Conservation (phyloP, 257 asterid species). For the Prunella vulgaris region DNA sequence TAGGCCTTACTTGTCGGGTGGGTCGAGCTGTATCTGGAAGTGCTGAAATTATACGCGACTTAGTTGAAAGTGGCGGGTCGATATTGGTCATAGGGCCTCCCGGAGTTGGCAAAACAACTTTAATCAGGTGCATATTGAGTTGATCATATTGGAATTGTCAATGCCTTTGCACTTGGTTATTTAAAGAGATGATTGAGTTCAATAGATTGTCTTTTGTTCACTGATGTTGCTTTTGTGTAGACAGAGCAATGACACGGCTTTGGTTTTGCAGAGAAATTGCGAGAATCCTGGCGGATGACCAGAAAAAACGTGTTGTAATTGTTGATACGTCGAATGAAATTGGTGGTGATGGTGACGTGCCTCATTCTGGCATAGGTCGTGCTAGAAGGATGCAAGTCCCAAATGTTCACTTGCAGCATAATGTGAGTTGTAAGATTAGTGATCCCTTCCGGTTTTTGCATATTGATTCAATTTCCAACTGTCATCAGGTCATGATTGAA, state of each 20-base stretch:
- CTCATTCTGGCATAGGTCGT: constrained; percentile 96
- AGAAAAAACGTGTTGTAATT: constrained; percentile 82
- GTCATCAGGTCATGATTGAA: constrained; percentile 87
- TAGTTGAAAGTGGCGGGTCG: constrained; percentile 84
- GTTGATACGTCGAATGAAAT: constrained; percentile 98
- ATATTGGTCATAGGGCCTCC: constrained; percentile 97
- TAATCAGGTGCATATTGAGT: constrained; percentile 59
- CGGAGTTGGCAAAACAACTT: constrained; percentile 96
- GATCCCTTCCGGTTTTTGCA: constrained; percentile 1
- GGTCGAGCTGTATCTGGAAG: constrained; percentile 98
- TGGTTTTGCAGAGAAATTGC: constrained; percentile 75
- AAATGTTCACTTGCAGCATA: constrained; percentile 90
- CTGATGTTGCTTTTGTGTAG: neutral
- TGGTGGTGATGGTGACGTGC: constrained; percentile 97
- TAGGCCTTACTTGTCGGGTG: constrained; percentile 96
- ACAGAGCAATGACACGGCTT: neutral
- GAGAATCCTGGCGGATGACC: constrained; percentile 89
- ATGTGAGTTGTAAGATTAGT: constrained; percentile 46
- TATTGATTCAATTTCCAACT: constrained; percentile 5
- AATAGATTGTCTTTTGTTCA: neutral
- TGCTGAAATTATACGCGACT: constrained; percentile 90
- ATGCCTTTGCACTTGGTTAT: neutral
- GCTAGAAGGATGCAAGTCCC: constrained; percentile 99
- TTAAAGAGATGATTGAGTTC: neutral
- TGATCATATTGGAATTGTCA: neutral